These are phyloP conservation scores for Vaccinium vitisidaea DNA, from an alignment of 148 eudicot species.

Conservation along the genomic window DNA sequence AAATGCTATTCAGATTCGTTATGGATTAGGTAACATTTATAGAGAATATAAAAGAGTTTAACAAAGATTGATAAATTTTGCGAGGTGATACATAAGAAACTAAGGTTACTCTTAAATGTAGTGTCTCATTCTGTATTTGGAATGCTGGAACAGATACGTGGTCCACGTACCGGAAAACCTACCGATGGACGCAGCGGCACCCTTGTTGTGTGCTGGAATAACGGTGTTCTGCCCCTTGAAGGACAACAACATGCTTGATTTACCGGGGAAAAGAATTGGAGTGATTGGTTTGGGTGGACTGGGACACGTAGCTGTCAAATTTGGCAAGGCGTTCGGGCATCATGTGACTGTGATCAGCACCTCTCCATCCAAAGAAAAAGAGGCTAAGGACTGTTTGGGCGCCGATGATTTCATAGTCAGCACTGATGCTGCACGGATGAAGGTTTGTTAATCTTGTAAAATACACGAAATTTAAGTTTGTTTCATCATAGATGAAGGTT, in stretches of 20 bases:
- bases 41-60: no score
- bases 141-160: conserved; percentile 51
- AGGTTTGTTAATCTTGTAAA: conserved; percentile 39
- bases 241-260: conserved; percentile 54
- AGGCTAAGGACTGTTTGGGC: conserved; percentile 57
- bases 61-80: no score
- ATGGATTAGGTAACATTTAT: no score
- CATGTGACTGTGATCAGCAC: conserved; percentile 90
- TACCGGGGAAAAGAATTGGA: conserved; percentile 55
- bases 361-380: conserved; percentile 72
- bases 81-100: no score
- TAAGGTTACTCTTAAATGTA: neutral
- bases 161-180: conserved; percentile 64
- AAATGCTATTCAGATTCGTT: no score
- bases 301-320: conserved; percentile 84
- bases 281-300: conserved; percentile 83
- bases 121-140: neutral
- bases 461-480: neutral
- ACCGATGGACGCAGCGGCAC: conserved; percentile 84
- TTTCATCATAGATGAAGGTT: neutral
- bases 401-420: conserved; percentile 79
- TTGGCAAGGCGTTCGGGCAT: conserved; percentile 83
- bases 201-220: conserved; percentile 81
- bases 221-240: conserved; percentile 79
- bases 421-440: conserved; percentile 56